Evolutionary conservation across 2,329 filamentous ascomycete genomes (phyloP), one percentile per base, ranked within the genome.

Genomic region (Colletotrichum cuscutae): DNA sequence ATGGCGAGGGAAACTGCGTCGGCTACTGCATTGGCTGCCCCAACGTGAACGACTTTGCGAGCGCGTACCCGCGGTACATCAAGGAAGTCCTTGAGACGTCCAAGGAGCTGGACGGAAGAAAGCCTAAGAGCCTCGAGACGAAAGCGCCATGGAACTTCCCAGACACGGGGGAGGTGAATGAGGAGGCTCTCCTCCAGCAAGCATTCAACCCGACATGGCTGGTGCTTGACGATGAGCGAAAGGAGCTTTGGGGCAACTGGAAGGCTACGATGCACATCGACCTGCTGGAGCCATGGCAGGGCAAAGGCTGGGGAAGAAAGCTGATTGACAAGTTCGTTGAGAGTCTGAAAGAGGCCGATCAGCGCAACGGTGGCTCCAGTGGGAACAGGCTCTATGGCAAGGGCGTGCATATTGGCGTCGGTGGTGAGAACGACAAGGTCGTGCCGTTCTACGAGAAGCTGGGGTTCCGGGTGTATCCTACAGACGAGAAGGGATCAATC

Each of bases 231-330:
- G 78, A 76, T 2, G 78, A 78, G 13, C 83, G 82, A 72, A 78
- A 77, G 72, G 81, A 80, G 62, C 71, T 85, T 58, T 79, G 77
- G 19, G 69, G 75, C 26, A 75, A 74, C 62, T 86, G 82, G 75
- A 77, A 81, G 71, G 85, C 82, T 4, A 87, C 85, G 70, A 82
- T 88, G 85, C 86, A 88, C 77, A 86, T 88, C 64, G 84, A 88
- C 73, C 72, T 88, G 74, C 77, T 88, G 68, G 80, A 81, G 32
- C 76, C 70, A 69, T 85, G 77, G 75, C 85, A 86, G 79, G 80
- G 81, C 0, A 72, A 77, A 32, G 86, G 86, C 1, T 88, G 85
- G 85, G 86, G 86, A 5, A 77, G 81, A 68, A 78, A 78, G 79
- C 66, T 85, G 79, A 79, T 86, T 61, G 81, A 82, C 57, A 71